phyloP scores from a whole-genome alignment of 2,329 filamentous ascomycete genomes.

The Aureobasidium sp. region DNA sequence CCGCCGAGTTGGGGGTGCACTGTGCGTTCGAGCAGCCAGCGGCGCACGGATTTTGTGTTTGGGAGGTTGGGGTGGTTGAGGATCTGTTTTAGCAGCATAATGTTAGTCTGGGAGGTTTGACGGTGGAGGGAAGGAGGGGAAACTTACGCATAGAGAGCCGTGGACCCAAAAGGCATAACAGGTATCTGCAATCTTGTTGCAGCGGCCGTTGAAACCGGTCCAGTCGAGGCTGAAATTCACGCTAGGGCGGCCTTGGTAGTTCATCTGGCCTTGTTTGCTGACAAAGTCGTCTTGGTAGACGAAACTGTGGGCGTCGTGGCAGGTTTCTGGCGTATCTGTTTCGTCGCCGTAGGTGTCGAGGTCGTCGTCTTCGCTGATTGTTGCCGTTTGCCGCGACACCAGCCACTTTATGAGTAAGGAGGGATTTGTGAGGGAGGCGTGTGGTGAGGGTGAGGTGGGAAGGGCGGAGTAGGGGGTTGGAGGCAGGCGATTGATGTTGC shows the following conservation, averaged over 20 bases:
- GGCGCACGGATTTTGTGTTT: constrained; percentile 33
- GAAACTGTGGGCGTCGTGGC: constrained; percentile 34
- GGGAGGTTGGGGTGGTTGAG: constrained; percentile 20
- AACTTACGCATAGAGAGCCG: constrained; percentile 50
- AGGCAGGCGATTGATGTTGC: constrained; percentile 61
- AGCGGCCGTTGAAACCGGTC: constrained; percentile 81
- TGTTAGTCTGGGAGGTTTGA: background rate
- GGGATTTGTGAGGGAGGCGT: constrained; percentile 26
- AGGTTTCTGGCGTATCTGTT: constrained; percentile 33
- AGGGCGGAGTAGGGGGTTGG: background rate
- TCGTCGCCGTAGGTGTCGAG: constrained; percentile 28
- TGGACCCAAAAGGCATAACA: constrained; percentile 94
- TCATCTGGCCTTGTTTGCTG: constrained; percentile 24
- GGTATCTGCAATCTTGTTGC: constrained; percentile 87
- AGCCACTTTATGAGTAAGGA: constrained; percentile 40
- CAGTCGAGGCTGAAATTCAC: constrained; percentile 48
- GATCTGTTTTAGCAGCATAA: constrained; percentile 15
- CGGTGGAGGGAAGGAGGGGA: background rate
- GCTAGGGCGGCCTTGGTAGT: constrained; percentile 50
- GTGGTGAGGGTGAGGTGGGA: background rate
- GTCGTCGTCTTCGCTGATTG: constrained; percentile 37
- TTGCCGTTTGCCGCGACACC: constrained; percentile 39
- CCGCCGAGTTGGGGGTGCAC: constrained; percentile 65
- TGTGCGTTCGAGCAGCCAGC: constrained; percentile 76
- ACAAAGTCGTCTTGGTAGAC: constrained; percentile 28